Evolutionary conservation across 805 yeast genomes (phyloP), one percentile per base, ranked within the genome.

Genomic region (Candida oleophila): DNA sequence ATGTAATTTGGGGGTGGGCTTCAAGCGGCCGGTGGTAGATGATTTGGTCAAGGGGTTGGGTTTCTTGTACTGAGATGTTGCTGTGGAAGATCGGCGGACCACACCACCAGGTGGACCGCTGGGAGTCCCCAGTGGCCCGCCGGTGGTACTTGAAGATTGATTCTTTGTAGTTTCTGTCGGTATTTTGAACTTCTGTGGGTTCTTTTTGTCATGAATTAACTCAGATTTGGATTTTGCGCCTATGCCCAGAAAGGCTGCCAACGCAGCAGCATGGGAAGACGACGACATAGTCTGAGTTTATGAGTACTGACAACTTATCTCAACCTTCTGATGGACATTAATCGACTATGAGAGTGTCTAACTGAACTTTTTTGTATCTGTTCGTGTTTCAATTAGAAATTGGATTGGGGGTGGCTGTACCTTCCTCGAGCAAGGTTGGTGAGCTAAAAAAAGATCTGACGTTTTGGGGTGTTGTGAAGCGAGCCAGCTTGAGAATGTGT

Each of bases 221-320:
- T 28, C 39, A 34, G 39, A 49, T 19, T 42, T 42, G 22, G 40
- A 34, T 39, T 38, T 49, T 44, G 7, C 50, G 46, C 33, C 18
- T 11, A 49, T 42, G 41, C 56, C 66, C 47, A 63, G 68, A 52
- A 71, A 71, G 4, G 77, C 77, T 3, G 76, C 76, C 53, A 68
- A 49, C 2, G 77, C 77, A 12, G 77, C 77, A 5, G 76, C 74
- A 41, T 67, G 69, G 48, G 68, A 64, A 35, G 71, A 71, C 25
- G 70, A 56, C 30, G 45, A 42, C 40, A 46, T 57, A 48, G 55
- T 51, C 53, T 18, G n/a, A 18, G n/a, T n/a, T n/a, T n/a, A n/a
- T n/a, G n/a, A n/a, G n/a, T n/a, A n/a, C n/a, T n/a, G n/a, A n/a
- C n/a, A n/a, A n/a, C n/a, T n/a, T n/a, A n/a, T n/a, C n/a, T n/a